These are phyloP conservation scores for Jaltomata sinuosa DNA, from an alignment of 257 asterid genomes.

Conservation along the genomic window DNA sequence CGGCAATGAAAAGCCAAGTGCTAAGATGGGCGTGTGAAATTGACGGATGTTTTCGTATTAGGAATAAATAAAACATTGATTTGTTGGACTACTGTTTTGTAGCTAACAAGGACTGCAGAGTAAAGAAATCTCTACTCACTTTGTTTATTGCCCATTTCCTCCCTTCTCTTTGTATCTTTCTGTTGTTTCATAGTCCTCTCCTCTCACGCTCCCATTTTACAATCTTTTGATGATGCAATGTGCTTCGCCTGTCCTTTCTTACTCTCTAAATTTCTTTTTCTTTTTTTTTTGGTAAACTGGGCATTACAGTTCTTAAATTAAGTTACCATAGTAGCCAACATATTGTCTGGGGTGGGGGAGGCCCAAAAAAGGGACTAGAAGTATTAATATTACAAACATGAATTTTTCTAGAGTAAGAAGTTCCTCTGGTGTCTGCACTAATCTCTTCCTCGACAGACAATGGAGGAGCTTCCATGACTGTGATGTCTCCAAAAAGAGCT, in stretches of 20 bases:
- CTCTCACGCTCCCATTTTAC: not conserved
- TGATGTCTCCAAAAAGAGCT: no score
- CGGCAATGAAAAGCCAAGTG: conserved; percentile 9
- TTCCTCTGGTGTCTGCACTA: no score
- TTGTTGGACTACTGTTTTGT: not conserved
- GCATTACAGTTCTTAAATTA: no score
- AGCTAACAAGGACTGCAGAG: conserved; percentile 1
- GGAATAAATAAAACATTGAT: not conserved
- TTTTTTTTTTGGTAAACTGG: no score
- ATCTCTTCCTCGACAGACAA: no score
- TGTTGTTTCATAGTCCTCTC: not conserved
- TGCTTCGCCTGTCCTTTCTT: not conserved
- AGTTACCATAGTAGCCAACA: no score
- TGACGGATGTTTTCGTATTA: conserved; percentile 6
- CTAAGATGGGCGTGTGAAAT: not conserved
- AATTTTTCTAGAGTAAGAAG: no score
- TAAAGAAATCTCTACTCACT: not conserved
- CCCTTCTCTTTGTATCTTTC: not conserved
- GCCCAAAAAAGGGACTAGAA: no score
- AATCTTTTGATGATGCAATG: not conserved
- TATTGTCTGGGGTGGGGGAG: no score
- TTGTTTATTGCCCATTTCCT: not conserved
- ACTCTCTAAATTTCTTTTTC: no score
- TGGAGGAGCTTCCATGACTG: no score
- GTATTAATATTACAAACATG: no score